Base-by-base conservation (phyloP, 2,329 filamentous ascomycete genomes). In the Pseudophaeomoniella oleicola region DNA sequence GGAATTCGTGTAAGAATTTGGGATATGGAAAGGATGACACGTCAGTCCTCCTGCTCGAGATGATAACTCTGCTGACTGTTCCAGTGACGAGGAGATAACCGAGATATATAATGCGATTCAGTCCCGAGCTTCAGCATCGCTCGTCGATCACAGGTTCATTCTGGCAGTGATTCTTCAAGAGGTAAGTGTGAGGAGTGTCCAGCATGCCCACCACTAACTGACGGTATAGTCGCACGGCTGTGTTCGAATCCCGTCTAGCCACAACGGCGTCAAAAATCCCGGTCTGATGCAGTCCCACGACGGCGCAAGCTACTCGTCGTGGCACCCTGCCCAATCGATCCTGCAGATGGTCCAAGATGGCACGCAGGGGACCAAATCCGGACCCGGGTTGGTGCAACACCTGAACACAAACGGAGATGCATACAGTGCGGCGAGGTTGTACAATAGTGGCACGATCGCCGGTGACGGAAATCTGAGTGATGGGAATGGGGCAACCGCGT, bases 291-390 rank as follows among this genome's bases (percentile, higher is more conserved):
- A 36, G 19, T 36, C 34, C 5, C 10, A 30, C 22, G 30, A 29
- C 19, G 34, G 22, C 10, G 34, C 22, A 19, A 29, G 18, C 13
- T 36, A 30, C 19, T 27, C 17, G 5, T 30, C 22, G 9, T 29
- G 4, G 14, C 6, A 30, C 22, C 18, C 34, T 30, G n/a, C 17
- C 11, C 34, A 30, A 36, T 29, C 18, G 18, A 36, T 36, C 19
- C 34, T 36, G 13, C 34, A 36, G 34, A 36, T 36, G 34, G 34
- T 36, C 11, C 17, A 30, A 36, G 34, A 36, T 30, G 34, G 34
- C 16, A 30, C 22, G 34, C 34, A 36, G 19, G 34, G 34, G 18
- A 36, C 34, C 4, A 27, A 27, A 30, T 36, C 22, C 34, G 34
- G 34, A 29, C 18, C 17, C n/a, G 34, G 34, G 11, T 36, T 36